Evolutionary conservation across 78 protist species (phyloP).

Genomic region (Chrysochromulina parva): DNA sequence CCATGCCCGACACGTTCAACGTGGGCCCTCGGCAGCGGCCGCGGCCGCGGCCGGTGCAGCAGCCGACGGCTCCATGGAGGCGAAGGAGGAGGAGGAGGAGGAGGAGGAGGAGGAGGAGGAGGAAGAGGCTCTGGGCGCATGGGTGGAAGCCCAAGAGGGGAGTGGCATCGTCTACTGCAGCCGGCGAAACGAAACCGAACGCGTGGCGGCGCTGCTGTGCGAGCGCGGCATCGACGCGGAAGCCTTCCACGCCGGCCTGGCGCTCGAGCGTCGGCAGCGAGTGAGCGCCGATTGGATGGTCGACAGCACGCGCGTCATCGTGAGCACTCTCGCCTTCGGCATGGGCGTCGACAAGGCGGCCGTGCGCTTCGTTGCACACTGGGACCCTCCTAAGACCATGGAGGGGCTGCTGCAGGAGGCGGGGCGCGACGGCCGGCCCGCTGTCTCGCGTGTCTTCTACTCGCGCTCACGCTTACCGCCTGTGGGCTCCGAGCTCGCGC

Average conservation of each 20-base stretch:
- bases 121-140: background rate
- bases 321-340: constrained; percentile 60
- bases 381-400: constrained; percentile 4
- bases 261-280: background rate
- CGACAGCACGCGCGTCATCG: background rate
- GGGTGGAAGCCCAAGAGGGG: background rate
- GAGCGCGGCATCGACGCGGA: background rate
- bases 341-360: constrained; percentile 49
- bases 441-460: background rate
- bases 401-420: constrained; percentile 29
- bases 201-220: background rate
- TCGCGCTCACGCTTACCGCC: no score
- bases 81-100: background rate
- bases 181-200: background rate
- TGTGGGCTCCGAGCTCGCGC: no score
- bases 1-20: no score
- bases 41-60: background rate
- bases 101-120: background rate
- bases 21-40: no score
- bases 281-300: background rate
- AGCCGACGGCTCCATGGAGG: no score
- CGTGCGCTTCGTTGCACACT: background rate
- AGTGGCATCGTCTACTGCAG: constrained; percentile 37
- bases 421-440: constrained; percentile 39
- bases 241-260: constrained; percentile 30